phyloP scores from a whole-genome alignment of 192 early-diverging fungal genomes.

The Entomortierella parvispora region DNA sequence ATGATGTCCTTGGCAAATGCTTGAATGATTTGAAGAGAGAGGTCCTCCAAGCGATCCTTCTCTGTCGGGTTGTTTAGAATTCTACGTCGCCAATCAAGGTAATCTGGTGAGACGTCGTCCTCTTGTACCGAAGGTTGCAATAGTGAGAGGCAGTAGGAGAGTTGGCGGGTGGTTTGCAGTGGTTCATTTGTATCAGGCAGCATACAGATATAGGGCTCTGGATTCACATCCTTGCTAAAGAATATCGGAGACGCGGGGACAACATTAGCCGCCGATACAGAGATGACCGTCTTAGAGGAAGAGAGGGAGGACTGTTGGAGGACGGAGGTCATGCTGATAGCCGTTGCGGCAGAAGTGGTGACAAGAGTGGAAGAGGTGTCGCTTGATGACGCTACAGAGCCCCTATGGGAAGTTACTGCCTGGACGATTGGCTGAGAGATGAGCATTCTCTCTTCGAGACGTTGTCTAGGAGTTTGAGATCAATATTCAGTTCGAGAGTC shows the following conservation, averaged over 20 bases:
- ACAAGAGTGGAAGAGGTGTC: too few relatives aligned
- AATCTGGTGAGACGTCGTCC: background rate
- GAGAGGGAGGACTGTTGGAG: too few relatives aligned
- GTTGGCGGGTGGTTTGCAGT: slow-evolving; percentile 1
- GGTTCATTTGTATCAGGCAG: background rate
- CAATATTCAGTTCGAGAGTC: too few relatives aligned
- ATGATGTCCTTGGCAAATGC: background rate
- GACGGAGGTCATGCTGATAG: background rate
- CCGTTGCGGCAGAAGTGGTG: too few relatives aligned
- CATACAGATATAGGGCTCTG: background rate
- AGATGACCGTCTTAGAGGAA: background rate
- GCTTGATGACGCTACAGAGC: too few relatives aligned
- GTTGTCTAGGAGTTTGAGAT: too few relatives aligned
- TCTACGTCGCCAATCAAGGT: background rate
- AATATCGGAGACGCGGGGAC: background rate
- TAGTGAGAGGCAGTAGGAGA: background rate
- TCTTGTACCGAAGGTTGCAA: background rate
- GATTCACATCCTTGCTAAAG: background rate
- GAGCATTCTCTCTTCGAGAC: too few relatives aligned
- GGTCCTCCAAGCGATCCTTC: background rate
- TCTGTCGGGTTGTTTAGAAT: background rate
- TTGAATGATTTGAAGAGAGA: background rate
- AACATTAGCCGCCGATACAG: background rate
- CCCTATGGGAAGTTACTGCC: too few relatives aligned
- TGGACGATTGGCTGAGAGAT: too few relatives aligned